Evolutionary conservation across 129 eudicot genomes (phyloP), one percentile per base, ranked within the genome.

Genomic region (Rutidosis leptorrhynchoides): DNA sequence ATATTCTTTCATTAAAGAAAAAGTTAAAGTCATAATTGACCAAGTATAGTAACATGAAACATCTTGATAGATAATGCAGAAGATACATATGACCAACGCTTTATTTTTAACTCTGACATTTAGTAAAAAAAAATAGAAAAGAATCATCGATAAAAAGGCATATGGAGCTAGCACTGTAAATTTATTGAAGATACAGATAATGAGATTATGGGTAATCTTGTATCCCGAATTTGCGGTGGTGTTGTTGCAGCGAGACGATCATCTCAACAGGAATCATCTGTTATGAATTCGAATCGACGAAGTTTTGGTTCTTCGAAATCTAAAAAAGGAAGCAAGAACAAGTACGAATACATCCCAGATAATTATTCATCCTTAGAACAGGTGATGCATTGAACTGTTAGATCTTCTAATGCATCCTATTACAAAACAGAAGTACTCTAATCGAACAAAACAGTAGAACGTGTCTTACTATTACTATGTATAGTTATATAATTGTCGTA

Each of bases 301-400:
- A 67, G 33, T 49, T 49, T 32, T 20, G 25, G 46, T 11, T 60
- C 74, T 67, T 59, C 22, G 21, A 75, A 51, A 28, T 33, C 58
- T 30, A 45, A 24, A n/a, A 74, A 75, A 37, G 46, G 55, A 55
- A 63, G 21, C 79, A 87, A 72, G 84, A 85, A 71, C 26, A 88
- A 88, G 78, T 88, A 88, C 29, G 86, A 22, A 7, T 88, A 27
- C 76, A 88, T 88, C 62, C 95, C 95, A 23, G 95, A 88, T 71
- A 72, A 80, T 62, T 88, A 77, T 80, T 77, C 95, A 33, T 82
- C 88, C 17, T 23, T 88, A 54, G 88, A 88, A 20, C 86, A 88
- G 95, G 95, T 88, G 54, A 40, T 17, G 57, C 0, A 14, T 53
- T 17, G 15, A 17, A 42, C 23, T 16, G 19, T n/a, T 42, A 40